Evolutionary conservation across 2,329 filamentous ascomycete species (phyloP), one percentile per base, ranked within the genome.

Genomic region (Penicillium vulpinum): DNA sequence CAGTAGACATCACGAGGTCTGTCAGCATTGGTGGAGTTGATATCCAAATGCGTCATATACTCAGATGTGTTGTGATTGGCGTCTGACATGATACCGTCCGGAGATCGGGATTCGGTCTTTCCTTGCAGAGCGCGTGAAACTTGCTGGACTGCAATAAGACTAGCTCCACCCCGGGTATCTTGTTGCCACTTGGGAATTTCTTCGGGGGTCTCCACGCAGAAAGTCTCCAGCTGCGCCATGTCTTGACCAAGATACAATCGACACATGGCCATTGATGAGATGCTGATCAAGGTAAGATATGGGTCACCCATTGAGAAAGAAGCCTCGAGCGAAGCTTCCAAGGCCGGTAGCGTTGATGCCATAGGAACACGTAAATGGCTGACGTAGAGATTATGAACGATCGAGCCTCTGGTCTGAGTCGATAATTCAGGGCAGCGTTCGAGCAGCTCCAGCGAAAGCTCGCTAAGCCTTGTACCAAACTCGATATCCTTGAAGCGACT

Each of bases 41-140:
- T 71, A 10, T 81, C 69, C 51, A 79, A 77, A 13, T 77, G 74
- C 1, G 66, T 67, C 59, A 84, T 71, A 63, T 85, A 88, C 1
- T 75, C 73, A 29, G 69, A 67, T 21, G 78, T 78, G 44, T 78
- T 73, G 67, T 87, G 84, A n/a, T 80, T 70, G 10, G 78, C 70
- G 59, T 87, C 85, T 36, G 78, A 80, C 62, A 87, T 74, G 7
- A 86, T 69, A 18, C 75, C 74, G 3, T 79, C 72, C 6, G 81
- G 70, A 38, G 73, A 70, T n/a, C 74, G 71, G 41, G 73, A 75
- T 4, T 75, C 73, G 0, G 85, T 88, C 65, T 86, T 88, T 26
- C 85, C 85, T 68, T 86, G 83, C 16, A 88, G 67, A 13, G 85
- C 84, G 54, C 83, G 78, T 11, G 78, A 73, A 51, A 82, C 81